Conservation (phyloP, 2,329 filamentous ascomycete species). For the Lachnellula hyalina region DNA sequence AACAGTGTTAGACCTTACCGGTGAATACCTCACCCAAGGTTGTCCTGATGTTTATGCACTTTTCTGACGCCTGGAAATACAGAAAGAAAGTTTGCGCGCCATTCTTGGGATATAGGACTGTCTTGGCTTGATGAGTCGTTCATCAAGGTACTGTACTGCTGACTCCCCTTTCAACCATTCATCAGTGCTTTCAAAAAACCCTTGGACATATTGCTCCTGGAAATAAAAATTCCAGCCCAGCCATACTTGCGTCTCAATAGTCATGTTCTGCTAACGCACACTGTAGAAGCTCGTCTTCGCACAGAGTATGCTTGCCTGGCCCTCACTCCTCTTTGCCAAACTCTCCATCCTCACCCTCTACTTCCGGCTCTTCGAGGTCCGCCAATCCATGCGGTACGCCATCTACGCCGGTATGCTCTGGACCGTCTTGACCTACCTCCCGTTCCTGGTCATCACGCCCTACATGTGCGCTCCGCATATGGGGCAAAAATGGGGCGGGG, state of each 20-base stretch:
- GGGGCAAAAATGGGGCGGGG: neutral
- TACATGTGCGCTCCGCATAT: slow-evolving; percentile 6
- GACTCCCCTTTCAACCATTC: too few relatives aligned
- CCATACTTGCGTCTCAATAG: too few relatives aligned
- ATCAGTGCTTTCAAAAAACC: too few relatives aligned
- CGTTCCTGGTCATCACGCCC: neutral
- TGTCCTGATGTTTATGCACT: too few relatives aligned
- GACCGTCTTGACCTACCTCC: slow-evolving; percentile 3
- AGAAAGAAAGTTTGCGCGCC: slow-evolving; percentile 4
- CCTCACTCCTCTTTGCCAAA: slow-evolving; percentile 3
- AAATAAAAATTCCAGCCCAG: too few relatives aligned
- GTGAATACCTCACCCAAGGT: neutral
- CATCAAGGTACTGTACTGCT: slow-evolving; percentile 1
- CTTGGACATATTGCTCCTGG: too few relatives aligned
- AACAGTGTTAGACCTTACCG: neutral
- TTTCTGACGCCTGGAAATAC: too few relatives aligned
- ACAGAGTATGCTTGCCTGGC: slow-evolving; percentile 1
- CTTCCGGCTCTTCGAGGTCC: slow-evolving; percentile 3
- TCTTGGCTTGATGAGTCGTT: slow-evolving; percentile 3
- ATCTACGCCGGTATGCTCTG: slow-evolving; percentile 5
- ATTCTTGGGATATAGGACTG: slow-evolving; percentile 4
- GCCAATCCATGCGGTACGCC: neutral
- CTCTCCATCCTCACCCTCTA: slow-evolving; percentile 11
- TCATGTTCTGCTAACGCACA: neutral
- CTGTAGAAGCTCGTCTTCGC: slow-evolving; percentile 1